Percentiles rank a stretch among this genome's conserved stretches.
Evolutionary conservation across 345 rosid species (phyloP).

Genomic region (Garcia nutans): DNA sequence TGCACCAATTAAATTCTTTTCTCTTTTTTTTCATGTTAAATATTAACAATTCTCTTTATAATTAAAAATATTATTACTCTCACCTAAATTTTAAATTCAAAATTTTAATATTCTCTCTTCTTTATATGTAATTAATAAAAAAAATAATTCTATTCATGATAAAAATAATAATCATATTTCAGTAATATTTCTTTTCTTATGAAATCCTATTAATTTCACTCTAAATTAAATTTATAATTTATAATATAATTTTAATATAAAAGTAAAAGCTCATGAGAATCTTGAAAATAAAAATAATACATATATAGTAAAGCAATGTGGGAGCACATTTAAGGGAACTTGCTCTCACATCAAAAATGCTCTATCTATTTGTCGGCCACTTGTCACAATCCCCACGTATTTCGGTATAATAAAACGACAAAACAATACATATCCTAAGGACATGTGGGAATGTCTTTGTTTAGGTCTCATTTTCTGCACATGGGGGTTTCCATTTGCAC

Average conservation of each 20-base stretch:
- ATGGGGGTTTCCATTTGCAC: not conserved
- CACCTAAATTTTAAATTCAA: no score
- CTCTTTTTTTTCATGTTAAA: not conserved
- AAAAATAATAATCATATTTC: no score
- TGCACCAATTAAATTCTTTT: conserved; percentile 13
- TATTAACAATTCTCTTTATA: no score
- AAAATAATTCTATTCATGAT: no score
- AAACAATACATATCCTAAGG: conserved; percentile 1
- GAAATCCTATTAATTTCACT: no score
- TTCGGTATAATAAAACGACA: not conserved
- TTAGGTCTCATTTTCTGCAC: not conserved
- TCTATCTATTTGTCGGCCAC: conserved; percentile 20
- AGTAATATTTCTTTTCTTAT: no score
- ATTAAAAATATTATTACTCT: no score
- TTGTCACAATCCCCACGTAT: not conserved
- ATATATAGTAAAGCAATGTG: conserved; percentile 1
- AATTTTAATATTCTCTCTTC: no score
- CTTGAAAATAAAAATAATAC: not conserved
- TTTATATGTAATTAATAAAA: no score
- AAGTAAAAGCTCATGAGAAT: no score
- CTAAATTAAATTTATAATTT: no score
- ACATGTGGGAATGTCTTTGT: conserved; percentile 2
- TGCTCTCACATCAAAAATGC: not conserved
- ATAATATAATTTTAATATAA: no score
- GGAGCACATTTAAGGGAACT: not conserved